Percentiles rank a stretch among this genome's conserved stretches.
Conservation (phyloP, 2,329 filamentous ascomycete species). For the Alternaria rosae region DNA sequence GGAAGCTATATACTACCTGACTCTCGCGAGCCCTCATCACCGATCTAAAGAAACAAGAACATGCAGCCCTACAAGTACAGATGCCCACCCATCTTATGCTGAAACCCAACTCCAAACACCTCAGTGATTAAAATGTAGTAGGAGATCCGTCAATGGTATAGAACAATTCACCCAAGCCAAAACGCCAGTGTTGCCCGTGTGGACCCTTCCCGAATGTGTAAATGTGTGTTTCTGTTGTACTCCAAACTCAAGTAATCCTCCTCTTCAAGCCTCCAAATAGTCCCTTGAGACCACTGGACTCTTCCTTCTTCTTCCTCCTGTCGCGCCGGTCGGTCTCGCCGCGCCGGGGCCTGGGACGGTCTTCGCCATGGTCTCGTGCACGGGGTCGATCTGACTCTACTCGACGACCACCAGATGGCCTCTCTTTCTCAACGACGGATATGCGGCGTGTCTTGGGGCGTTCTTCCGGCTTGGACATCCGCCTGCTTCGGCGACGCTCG, state of each 20-base stretch:
- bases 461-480: constrained; percentile 39
- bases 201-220: constrained; percentile 6
- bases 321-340: constrained; percentile 35
- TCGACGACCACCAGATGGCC: constrained; percentile 34
- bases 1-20: background rate
- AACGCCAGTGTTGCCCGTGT: constrained; percentile 19
- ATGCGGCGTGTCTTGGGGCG: constrained; percentile 41
- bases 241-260: constrained; percentile 29
- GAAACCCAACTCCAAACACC: constrained; percentile 5
- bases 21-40: constrained; percentile 8
- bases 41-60: constrained; percentile 1
- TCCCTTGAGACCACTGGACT: constrained; percentile 38
- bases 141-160: constrained; percentile 22
- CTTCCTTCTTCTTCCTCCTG: constrained; percentile 40
- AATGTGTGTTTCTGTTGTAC: background rate
- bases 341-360: constrained; percentile 29
- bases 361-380: constrained; percentile 34
- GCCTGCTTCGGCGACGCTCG: constrained; percentile 32
- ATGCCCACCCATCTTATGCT: constrained; percentile 10
- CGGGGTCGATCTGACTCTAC: constrained; percentile 39
- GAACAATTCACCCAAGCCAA: constrained; percentile 17
- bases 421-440: constrained; percentile 41
- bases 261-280: constrained; percentile 45
- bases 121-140: background rate
- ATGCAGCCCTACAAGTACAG: constrained; percentile 10